Evolutionary conservation across 306 rosid species (phyloP), one percentile per base, ranked within the genome.

Genomic region (Cucurbita argyrosperma): DNA sequence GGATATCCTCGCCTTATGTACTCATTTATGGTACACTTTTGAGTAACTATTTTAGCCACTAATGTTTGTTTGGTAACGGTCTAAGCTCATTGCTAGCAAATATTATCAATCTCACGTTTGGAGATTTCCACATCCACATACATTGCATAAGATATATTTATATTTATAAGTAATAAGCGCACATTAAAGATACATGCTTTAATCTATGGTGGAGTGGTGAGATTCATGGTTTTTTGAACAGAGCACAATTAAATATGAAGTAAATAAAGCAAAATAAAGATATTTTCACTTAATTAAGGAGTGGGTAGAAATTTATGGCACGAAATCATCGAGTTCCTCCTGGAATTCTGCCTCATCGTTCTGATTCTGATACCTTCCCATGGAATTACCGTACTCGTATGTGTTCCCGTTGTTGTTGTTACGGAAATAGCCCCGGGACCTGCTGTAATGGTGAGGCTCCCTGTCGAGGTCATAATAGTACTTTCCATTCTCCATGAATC

Each of bases 401-500:
- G 80, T 57, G 72, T 77, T 80, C n/a, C 82, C 79, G 46, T 85
- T 79, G 84, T 83, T 80, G 84, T 83, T 82, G 79, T 82, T 54
- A 86, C 86, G 35, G 5, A 64, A 40, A 40, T 18, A 76, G 42
- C 73, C 80, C 39, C 77, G 74, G 52, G 71, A 82, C 56, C 11
- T 77, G 0, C 88, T 79, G 18, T 76, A 86, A 4, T 65, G 80
- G 52, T 88, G 84, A 81, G 72, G 78, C 54, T 85, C 94, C 23
- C 19, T 42, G 7, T 58, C 0, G 23, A 81, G 0, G 79, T 93
- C 90, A 75, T 83, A 72, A 30, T 2, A 85, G 82, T 86, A 93
- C 80, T 63, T 93, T 0, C 97, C 97, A 43, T 84, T 85, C 56
- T 83, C 92, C 89, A 89, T 2, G 73, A 78, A 93, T 84, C 97